Base-by-base conservation (phyloP, 2,329 filamentous ascomycete species). In the Apiospora sp. region DNA sequence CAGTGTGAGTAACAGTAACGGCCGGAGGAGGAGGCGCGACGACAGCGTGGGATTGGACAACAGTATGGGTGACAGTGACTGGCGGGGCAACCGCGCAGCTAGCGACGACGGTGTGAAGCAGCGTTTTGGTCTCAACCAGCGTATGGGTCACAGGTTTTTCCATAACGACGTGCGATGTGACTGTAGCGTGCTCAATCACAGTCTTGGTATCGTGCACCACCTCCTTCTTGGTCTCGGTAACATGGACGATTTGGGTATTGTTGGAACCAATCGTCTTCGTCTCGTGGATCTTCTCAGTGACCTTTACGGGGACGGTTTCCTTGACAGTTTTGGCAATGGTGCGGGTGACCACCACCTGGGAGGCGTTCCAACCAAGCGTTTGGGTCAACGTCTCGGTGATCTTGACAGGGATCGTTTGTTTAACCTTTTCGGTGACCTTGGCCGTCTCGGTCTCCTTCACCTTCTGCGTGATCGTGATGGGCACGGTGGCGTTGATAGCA, bases 141-240 rank as follows among this genome's bases (percentile, higher is more conserved):
- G 58, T 64, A 64, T 64, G 58, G 30, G 58, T 64, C 10, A 64
- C 22, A 34, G 58, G 58, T 19, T 64, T 37, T 22, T 64, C 58
- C 58, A 64, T 41, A 1, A 64, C 58, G 19, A 64, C 58, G 34
- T 64, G 58, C 19, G 58, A 64, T 41, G 58, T 64, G 58, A 64
- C 58, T 3, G 58, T 64, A 7, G 41, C 58, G 19, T 64, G 58
- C 58, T 64, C 30, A 14, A 41, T 34, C 58, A 64, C 58, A 8
- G 58, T 64, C 34, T 37, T 64, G 19, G 58, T 64, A 34, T 64
- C 58, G 58, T 64, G 58, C 34, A 64, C 58, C 34, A 64, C 58
- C 34, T n/a, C 8, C 8, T 37, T 64, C 58, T 64, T 64, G 54
- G 54, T 64, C 37, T 64, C 54, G 16, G 54, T 64, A 13, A 64